A percentile compares a stretch with the other conserved stretches of the same genome.
phyloP scores from a whole-genome alignment of 108 stramenopile species.

The Schizochytrium sp. region DNA sequence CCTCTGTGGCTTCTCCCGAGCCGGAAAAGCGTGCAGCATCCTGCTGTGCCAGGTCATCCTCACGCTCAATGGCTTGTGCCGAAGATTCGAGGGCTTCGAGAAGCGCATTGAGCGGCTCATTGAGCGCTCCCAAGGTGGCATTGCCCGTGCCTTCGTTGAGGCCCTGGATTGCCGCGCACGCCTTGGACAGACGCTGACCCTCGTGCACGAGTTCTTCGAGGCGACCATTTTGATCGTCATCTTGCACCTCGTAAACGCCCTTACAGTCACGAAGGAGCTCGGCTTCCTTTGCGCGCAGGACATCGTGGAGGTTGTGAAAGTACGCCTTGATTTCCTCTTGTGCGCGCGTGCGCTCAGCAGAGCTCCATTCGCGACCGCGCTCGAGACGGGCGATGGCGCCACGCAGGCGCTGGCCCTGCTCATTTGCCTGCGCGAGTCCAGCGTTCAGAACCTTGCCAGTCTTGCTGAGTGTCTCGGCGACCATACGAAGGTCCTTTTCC shows the following conservation, averaged over 20 bases:
- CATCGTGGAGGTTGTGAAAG: neutral
- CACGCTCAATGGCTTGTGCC: neutral
- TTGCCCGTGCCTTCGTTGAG: neutral
- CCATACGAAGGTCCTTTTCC: neutral
- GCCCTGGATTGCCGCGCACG: neutral
- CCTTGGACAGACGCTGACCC: neutral
- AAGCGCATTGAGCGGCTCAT: neutral
- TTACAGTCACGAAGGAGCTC: neutral
- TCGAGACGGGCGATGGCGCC: neutral
- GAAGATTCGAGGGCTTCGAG: slow-evolving; percentile 4
- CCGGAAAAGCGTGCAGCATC: neutral
- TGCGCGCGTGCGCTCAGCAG: neutral
- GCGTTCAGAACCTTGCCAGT: slow-evolving; percentile 17
- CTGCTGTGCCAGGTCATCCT: neutral
- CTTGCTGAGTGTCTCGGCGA: neutral
- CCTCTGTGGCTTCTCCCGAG: neutral
- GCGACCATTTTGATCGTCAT: neutral
- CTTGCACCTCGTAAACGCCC: slow-evolving; percentile 14
- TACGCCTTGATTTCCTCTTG: neutral
- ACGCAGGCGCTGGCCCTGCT: slow-evolving; percentile 13
- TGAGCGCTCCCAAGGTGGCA: slow-evolving; percentile 4
- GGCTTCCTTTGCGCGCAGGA: neutral
- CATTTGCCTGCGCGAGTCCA: neutral
- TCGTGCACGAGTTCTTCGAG: neutral
- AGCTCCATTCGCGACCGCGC: neutral